Percentiles rank a stretch among this genome's conserved stretches.
Evolutionary conservation across 495 filamentous ascomycete genomes (phyloP).

Genomic region (Chaetomium fimeti): DNA sequence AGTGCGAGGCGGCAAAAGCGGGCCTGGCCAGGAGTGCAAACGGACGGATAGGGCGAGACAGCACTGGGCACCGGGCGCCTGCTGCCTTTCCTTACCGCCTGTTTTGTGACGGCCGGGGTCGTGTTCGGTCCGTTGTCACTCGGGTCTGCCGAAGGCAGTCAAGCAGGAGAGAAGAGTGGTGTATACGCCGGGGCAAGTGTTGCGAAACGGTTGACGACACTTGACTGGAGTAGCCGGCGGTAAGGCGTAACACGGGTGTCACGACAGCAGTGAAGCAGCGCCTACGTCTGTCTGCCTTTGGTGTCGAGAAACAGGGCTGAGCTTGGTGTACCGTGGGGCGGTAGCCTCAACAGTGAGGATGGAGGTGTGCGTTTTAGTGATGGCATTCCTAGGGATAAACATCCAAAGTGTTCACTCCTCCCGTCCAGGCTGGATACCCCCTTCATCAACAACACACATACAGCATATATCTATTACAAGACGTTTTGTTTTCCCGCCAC

Average conservation of each 20-base stretch:
- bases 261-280: conserved; percentile 13
- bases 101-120: not conserved
- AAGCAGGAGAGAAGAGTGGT: not conserved
- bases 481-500: not conserved
- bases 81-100: conserved; percentile 10
- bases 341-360: not conserved
- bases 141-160: not conserved
- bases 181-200: conserved; percentile 9
- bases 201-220: conserved; percentile 3
- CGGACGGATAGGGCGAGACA: conserved; percentile 10
- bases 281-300: not conserved
- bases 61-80: conserved; percentile 8
- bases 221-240: conserved; percentile 17
- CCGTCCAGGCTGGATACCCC: not conserved
- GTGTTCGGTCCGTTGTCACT: not conserved
- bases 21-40: conserved; percentile 14
- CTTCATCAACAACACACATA: not conserved
- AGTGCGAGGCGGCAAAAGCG: conserved; percentile 1
- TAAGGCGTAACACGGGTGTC: conserved; percentile 16
- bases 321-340: not conserved
- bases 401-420: not conserved
- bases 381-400: not conserved
- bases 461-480: not conserved
- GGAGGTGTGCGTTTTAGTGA: not conserved
- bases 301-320: conserved; percentile 7